A percentile compares a stretch with the other conserved stretches of the same genome.
Conservation (phyloP, 441 rosid genomes). For the Arabidopsis lyrata region DNA sequence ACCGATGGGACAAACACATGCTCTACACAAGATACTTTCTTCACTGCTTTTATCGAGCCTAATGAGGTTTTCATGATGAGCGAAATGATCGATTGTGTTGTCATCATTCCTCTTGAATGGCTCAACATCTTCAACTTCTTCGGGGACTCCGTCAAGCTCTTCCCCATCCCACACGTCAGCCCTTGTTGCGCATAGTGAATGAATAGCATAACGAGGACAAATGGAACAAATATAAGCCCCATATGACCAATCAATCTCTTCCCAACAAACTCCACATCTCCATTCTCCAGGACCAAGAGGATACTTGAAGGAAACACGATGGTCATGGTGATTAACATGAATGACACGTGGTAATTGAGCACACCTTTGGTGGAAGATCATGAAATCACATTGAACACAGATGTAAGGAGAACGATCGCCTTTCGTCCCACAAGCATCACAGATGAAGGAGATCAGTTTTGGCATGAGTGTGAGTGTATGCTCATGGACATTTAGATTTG, state of each 20-base stretch:
- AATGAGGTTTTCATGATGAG: neutral
- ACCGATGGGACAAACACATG: neutral
- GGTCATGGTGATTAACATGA: neutral
- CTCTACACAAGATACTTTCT: neutral
- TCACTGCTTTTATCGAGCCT: neutral
- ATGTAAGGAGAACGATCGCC: neutral
- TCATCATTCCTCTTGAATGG: neutral
- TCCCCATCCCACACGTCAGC: neutral
- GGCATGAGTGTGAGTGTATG: constrained; percentile 24
- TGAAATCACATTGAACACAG: neutral
- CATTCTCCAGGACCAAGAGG: constrained; percentile 4
- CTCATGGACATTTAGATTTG: constrained; percentile 22
- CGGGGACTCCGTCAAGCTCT: neutral
- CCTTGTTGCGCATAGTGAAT: constrained; percentile 7
- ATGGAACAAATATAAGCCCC: neutral
- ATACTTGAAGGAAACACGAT: neutral
- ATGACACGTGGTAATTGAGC: neutral
- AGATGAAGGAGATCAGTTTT: constrained; percentile 6
- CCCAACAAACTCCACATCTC: neutral
- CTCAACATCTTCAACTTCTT: neutral
- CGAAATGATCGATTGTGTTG: neutral
- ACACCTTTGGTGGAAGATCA: neutral
- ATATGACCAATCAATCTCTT: constrained; percentile 12
- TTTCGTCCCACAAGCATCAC: constrained; percentile 13
- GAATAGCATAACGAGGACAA: neutral